Evolutionary conservation across 305 asterid genomes (phyloP), one percentile per base, ranked within the genome.

Genomic region (Salvia sclarea): DNA sequence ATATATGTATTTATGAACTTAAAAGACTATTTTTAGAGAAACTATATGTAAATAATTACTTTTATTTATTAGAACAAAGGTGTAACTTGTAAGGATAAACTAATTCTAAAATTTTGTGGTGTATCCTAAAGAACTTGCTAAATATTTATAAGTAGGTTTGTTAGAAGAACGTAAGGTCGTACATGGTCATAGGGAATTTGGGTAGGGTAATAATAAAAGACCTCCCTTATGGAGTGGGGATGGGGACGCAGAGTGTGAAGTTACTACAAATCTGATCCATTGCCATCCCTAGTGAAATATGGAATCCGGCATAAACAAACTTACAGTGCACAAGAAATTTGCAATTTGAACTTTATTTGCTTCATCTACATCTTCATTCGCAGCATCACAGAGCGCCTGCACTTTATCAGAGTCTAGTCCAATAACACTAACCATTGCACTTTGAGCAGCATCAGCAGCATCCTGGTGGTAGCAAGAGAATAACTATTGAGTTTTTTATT

Each of bases 391-490:
- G 68, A 95, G 92, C 71, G 72, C 83, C 73, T 91, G 99, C 68
- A 95, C 99, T 84, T 91, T 95, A 22, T 84, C 88, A 0, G 99
- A 86, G 84, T 89, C 99, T 63, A 91, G 86, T 45, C 99, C 99
- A 53, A 95, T 88, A 75, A 95, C 73, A 78, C 99, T 95, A 72
- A 95, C 97, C 99, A 95, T 95, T 21, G 95, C 96, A 79, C 99
- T 78, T 75, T 91, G 79, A 66, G 93, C 90, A 71, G 98, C 96
- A 84, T 95, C 97, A 76, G 99, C 85, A 67, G 99, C 99, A 35
- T 85, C 97, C 98, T 93, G 80, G 64, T 35, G 67, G 79, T 14
- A 24, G 55, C 54, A 68, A 57, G 7, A 55, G 20, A 54, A 61
- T 45, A 73, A 57, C 5, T 14, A n/a, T n/a, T n/a, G n/a, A n/a